A percentile compares a stretch with the other conserved stretches of the same genome.
Conservation (phyloP, 768 basidiomycete genomes). For the Boletus edulis region DNA sequence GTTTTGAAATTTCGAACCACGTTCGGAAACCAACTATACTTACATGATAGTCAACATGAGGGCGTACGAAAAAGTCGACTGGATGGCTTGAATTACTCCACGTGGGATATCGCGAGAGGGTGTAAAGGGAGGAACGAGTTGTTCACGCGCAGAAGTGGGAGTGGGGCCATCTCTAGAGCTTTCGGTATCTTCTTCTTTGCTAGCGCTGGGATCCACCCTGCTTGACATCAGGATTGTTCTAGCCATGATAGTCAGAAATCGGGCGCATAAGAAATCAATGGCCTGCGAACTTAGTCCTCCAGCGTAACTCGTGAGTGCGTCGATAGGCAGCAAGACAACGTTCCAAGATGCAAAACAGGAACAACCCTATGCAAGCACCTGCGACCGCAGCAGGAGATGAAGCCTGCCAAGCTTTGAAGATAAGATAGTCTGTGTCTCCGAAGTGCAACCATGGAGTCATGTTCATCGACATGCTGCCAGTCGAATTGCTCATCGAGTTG, state of each 20-base stretch:
- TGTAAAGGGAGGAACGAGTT: conserved; percentile 58
- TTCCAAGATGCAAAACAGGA: conserved; percentile 67
- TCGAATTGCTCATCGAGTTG: conserved; percentile 7
- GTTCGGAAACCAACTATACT: conserved; percentile 21
- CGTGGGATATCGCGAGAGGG: conserved; percentile 66
- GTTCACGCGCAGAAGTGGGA: conserved; percentile 11
- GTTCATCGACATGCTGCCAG: conserved; percentile 20
- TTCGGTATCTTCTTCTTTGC: conserved; percentile 4
- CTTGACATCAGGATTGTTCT: conserved; percentile 12
- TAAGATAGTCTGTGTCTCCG: conserved; percentile 56
- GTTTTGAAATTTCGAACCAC: conserved; percentile 3
- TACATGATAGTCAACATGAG: conserved; percentile 86
- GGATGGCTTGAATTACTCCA: conserved; percentile 61
- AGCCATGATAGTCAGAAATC: background rate
- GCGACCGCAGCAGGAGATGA: conserved; percentile 65
- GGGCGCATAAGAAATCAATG: background rate
- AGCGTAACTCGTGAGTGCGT: conserved; percentile 49
- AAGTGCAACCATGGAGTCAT: conserved; percentile 72
- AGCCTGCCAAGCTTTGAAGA: conserved; percentile 70
- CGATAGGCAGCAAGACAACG: conserved; percentile 63
- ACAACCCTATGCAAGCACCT: conserved; percentile 72
- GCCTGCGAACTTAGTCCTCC: conserved; percentile 53
- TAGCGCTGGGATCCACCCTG: background rate
- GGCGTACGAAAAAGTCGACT: conserved; percentile 59
- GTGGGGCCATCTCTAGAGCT: background rate